Evolutionary conservation across 805 yeast genomes (phyloP).

Genomic region (Hanseniaspora lachancei): DNA sequence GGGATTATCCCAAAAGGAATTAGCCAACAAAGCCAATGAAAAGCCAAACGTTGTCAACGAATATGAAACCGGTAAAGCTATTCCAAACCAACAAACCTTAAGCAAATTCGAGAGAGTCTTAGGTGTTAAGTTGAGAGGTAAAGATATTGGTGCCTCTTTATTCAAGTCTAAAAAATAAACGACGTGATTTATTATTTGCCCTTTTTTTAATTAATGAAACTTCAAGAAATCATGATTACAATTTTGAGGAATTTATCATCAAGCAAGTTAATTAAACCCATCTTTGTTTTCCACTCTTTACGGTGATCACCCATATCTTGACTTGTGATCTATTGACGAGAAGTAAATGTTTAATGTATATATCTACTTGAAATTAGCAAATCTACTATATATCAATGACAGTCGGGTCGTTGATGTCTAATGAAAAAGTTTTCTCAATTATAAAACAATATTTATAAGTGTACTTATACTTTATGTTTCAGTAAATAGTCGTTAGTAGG

Average conservation of each 20-base stretch:
- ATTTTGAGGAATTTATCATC: too few species aligned
- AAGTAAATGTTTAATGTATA: not conserved
- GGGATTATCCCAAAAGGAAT: constrained; percentile 83
- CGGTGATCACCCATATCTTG: too few species aligned
- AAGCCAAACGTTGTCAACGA: constrained; percentile 92
- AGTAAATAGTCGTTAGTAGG: not conserved
- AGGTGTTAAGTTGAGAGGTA: constrained; percentile 92
- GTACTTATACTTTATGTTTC: not conserved
- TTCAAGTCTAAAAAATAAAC: constrained; percentile 31
- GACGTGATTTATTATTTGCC: not conserved
- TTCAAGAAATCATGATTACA: too few species aligned
- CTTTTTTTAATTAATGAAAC: not conserved
- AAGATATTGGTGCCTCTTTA: constrained; percentile 84
- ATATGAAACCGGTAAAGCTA: constrained; percentile 92
- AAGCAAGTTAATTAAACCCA: too few species aligned
- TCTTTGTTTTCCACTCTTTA: too few species aligned
- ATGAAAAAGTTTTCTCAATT: not conserved
- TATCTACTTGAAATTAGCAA: not conserved
- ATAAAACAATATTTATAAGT: not conserved
- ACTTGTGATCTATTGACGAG: too few species aligned
- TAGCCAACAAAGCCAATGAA: constrained; percentile 90
- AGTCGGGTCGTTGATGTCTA: not conserved
- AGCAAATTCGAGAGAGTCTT: constrained; percentile 86
- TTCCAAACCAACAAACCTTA: constrained; percentile 89
- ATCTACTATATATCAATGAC: not conserved